Percentiles rank a stretch among this genome's conserved stretches.
Evolutionary conservation across 2,329 filamentous ascomycete genomes (phyloP).

Genomic region (Grosmannia clavigera): DNA sequence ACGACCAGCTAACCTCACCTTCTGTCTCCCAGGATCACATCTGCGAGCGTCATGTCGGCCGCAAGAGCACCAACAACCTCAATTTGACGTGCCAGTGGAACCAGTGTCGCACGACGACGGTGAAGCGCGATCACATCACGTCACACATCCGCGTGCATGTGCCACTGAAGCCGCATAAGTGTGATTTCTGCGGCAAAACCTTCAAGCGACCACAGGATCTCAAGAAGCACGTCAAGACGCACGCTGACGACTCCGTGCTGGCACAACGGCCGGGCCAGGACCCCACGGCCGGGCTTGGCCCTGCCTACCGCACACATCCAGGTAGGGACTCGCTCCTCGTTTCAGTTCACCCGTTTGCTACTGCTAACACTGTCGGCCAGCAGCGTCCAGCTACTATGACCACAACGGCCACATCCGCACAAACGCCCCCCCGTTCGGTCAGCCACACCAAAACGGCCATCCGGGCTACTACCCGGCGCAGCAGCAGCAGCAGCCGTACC

Average conservation of each 20-base stretch:
- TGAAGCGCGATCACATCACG: slow-evolving; percentile 98
- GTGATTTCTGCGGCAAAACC: slow-evolving; percentile 95
- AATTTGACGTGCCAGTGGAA: slow-evolving; percentile 97
- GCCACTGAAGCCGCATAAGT: slow-evolving; percentile 98
- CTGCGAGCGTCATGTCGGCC: slow-evolving; percentile 93
- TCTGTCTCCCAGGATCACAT: slow-evolving; percentile 66
- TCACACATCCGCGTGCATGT: slow-evolving; percentile 98
- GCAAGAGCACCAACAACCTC: slow-evolving; percentile 98
- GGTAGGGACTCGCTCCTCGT: slow-evolving; percentile 29
- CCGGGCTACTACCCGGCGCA: slow-evolving; percentile 45
- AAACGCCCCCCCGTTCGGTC: slow-evolving; percentile 38
- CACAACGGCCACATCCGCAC: slow-evolving; percentile 52
- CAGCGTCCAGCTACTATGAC: slow-evolving; percentile 49
- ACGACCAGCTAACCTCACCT: background rate
- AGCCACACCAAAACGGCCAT: slow-evolving; percentile 43
- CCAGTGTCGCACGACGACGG: slow-evolving; percentile 86
- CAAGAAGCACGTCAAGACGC: slow-evolving; percentile 99
- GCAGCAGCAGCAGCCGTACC: slow-evolving; percentile 33
- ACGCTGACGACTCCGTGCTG: slow-evolving; percentile 84
- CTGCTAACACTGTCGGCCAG: slow-evolving; percentile 19
- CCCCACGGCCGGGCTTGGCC: slow-evolving; percentile 34
- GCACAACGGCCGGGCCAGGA: slow-evolving; percentile 37
- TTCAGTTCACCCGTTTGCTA: background rate
- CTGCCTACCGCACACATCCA: slow-evolving; percentile 38
- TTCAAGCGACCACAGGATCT: slow-evolving; percentile 98